These are phyloP conservation scores for Blastobotrys raffinosifermentans DNA, from an alignment of 1,139 yeast genomes.

Conservation along the genomic window DNA sequence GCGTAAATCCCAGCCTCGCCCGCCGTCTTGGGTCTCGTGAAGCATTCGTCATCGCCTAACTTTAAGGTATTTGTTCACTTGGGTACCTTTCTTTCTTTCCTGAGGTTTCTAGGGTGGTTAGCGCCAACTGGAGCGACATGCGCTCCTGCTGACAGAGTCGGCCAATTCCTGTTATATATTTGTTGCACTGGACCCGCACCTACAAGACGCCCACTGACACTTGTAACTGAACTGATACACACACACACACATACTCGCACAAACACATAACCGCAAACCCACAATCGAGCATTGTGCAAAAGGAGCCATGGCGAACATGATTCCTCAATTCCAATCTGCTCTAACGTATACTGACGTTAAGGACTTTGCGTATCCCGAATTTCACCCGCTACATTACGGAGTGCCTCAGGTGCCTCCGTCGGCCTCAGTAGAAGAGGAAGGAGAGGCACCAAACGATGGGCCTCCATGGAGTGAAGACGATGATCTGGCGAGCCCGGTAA, in stretches of 20 bases:
- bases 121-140: too few species aligned
- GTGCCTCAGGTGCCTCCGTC: conserved; percentile 19
- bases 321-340: conserved; percentile 31
- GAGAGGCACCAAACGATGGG: conserved; percentile 24
- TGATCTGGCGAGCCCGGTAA: conserved; percentile 26
- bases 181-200: too few species aligned
- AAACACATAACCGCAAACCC: background rate
- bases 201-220: too few species aligned
- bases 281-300: background rate
- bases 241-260: background rate
- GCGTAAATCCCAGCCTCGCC: too few species aligned
- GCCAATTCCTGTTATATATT: too few species aligned
- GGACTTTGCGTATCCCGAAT: conserved; percentile 71
- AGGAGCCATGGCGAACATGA: background rate
- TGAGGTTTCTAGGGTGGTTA: too few species aligned
- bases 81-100: too few species aligned
- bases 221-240: background rate
- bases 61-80: too few species aligned
- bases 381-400: conserved; percentile 66
- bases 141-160: too few species aligned
- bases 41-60: too few species aligned
- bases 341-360: conserved; percentile 44
- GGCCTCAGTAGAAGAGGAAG: conserved; percentile 14
- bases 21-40: too few species aligned
- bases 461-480: conserved; percentile 33